A percentile compares a stretch with the other conserved stretches of the same genome.
These are phyloP conservation scores for Barbarea vulgaris DNA, from an alignment of 345 rosid genomes.

Conservation along the genomic window DNA sequence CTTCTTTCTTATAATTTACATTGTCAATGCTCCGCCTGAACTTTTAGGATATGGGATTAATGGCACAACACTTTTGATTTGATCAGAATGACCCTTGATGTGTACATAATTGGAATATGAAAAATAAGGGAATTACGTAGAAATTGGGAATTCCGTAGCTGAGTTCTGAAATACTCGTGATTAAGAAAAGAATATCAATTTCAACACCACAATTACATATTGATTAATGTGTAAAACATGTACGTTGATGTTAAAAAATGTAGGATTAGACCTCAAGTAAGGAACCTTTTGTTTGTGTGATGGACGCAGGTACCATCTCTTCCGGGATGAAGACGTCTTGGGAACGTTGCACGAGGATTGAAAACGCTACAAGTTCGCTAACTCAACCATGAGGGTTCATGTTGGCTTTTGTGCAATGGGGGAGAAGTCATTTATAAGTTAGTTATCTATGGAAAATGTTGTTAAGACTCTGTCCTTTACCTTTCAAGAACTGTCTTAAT, in stretches of 20 bases:
- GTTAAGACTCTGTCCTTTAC: constrained; percentile 11
- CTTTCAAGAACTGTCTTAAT: background rate
- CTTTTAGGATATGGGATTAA: background rate
- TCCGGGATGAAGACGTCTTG: constrained; percentile 79
- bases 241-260: background rate
- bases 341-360: constrained; percentile 71
- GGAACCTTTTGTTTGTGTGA: background rate
- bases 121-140: background rate
- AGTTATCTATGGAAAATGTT: constrained; percentile 4
- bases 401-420: background rate
- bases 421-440: constrained; percentile 8
- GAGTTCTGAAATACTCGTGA: too few relatives aligned
- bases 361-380: background rate
- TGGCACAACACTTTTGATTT: background rate
- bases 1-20: background rate
- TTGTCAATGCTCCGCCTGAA: background rate
- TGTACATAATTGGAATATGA: background rate
- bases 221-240: background rate
- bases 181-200: background rate
- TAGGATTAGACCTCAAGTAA: background rate
- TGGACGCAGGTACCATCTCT: constrained; percentile 62
- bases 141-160: background rate
- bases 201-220: background rate
- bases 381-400: background rate
- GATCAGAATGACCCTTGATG: background rate